These are phyloP conservation scores for Penicillium atrosanguineum DNA, from an alignment of 495 filamentous ascomycete genomes.

Conservation along the genomic window DNA sequence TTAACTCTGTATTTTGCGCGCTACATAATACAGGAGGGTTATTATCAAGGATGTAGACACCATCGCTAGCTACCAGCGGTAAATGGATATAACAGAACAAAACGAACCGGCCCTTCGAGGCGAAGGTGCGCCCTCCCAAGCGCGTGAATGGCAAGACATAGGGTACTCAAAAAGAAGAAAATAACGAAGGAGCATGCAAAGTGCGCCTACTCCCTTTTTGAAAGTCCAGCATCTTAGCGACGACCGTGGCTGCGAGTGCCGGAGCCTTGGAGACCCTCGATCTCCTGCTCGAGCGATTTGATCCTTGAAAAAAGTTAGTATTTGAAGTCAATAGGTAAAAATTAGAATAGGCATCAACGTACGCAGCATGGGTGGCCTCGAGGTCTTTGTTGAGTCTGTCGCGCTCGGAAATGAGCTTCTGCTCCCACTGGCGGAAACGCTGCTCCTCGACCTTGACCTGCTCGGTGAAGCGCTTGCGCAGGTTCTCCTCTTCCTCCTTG, in stretches of 20 bases:
- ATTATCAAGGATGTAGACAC: slow-evolving; percentile 52
- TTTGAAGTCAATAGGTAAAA: not conserved
- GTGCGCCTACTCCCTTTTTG: slow-evolving; percentile 34
- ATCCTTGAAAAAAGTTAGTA: slow-evolving; percentile 56
- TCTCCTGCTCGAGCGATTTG: slow-evolving; percentile 90
- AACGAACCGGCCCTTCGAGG: slow-evolving; percentile 28
- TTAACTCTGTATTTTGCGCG: slow-evolving; percentile 31
- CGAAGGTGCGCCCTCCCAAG: slow-evolving; percentile 30
- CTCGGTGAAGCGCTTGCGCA: slow-evolving; percentile 98
- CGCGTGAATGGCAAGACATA: slow-evolving; percentile 28
- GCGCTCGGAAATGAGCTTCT: slow-evolving; percentile 97
- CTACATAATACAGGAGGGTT: slow-evolving; percentile 45
- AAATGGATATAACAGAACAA: slow-evolving; percentile 40
- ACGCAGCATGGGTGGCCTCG: slow-evolving; percentile 93
- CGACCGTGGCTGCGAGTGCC: slow-evolving; percentile 91
- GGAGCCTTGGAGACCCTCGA: slow-evolving; percentile 90
- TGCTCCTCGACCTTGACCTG: slow-evolving; percentile 99
- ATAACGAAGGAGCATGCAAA: slow-evolving; percentile 34
- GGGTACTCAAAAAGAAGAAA: slow-evolving; percentile 42
- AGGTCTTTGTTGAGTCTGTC: slow-evolving; percentile 99
- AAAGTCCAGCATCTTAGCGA: slow-evolving; percentile 59
- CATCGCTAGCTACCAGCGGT: slow-evolving; percentile 50
- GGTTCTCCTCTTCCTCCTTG: slow-evolving; percentile 98
- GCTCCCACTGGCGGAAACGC: slow-evolving; percentile 98
- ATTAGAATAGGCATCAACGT: slow-evolving; percentile 31